Conservation (phyloP, 2,329 filamentous ascomycete species). For the Aureobasidium sp. region DNA sequence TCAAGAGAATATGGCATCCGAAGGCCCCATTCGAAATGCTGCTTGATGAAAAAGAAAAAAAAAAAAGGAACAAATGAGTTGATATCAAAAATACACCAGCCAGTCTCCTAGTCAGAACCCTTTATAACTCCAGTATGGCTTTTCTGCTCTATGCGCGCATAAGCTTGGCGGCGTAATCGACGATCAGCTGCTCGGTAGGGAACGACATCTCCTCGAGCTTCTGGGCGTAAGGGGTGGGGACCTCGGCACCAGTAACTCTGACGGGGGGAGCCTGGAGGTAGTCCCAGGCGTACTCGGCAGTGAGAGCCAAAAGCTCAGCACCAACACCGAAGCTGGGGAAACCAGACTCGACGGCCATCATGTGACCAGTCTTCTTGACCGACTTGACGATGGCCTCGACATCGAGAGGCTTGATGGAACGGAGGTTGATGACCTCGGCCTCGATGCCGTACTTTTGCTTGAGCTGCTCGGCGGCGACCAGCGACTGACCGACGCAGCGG, state of each 20-base stretch:
- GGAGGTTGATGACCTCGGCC: conserved; percentile 94
- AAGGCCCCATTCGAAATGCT: conserved; percentile 6
- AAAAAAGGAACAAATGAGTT: conserved; percentile 4
- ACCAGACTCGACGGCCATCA: conserved; percentile 87
- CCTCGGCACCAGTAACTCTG: conserved; percentile 91
- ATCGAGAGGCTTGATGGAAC: conserved; percentile 93
- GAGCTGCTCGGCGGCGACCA: conserved; percentile 78
- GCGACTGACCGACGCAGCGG: conserved; percentile 86
- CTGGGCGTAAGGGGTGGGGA: conserved; percentile 89
- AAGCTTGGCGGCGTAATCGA: conserved; percentile 81
- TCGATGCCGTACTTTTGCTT: conserved; percentile 97
- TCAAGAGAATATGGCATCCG: conserved; percentile 1
- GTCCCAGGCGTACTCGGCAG: conserved; percentile 97
- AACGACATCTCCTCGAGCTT: conserved; percentile 93
- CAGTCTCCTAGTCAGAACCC: conserved; percentile 8
- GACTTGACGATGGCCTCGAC: conserved; percentile 92
- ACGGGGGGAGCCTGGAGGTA: conserved; percentile 91
- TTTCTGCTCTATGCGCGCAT: conserved; percentile 41
- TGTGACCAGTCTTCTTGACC: conserved; percentile 94
- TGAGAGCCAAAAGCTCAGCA: conserved; percentile 84
- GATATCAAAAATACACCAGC: conserved; percentile 13
- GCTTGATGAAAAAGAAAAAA: not conserved
- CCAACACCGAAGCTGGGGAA: conserved; percentile 93
- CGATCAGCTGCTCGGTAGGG: conserved; percentile 82
- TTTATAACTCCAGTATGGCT: conserved; percentile 7